phyloP scores from a whole-genome alignment of 148 eudicot species.

The Talinum fruticosum region DNA sequence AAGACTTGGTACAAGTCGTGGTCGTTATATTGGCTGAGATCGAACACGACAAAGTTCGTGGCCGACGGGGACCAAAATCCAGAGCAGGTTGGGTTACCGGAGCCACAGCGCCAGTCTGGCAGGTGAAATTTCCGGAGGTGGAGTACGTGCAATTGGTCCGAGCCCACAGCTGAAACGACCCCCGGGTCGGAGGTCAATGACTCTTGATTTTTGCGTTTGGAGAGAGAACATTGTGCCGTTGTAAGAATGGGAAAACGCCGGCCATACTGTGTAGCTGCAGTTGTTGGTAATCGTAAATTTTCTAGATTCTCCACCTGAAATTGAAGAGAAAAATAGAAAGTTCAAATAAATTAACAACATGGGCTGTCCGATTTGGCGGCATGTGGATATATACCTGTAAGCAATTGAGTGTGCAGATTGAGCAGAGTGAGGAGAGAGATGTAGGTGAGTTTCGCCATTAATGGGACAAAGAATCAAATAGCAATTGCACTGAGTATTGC shows the following conservation, averaged over 20 bases:
- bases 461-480: not conserved
- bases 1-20: conserved; percentile 33
- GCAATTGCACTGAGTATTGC: too few species aligned
- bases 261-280: conserved; percentile 64
- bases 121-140: conserved; percentile 49
- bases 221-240: conserved; percentile 48
- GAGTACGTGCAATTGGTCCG: conserved; percentile 25
- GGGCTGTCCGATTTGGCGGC: too few species aligned
- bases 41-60: conserved; percentile 33
- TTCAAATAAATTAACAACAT: too few species aligned
- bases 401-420: not conserved
- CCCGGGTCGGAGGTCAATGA: conserved; percentile 38
- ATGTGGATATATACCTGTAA: too few species aligned
- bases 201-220: conserved; percentile 34
- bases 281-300: conserved; percentile 30
- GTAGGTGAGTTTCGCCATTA: not conserved
- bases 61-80: conserved; percentile 40
- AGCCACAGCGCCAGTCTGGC: conserved; percentile 52
- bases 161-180: conserved; percentile 55
- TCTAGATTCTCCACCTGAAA: conserved; percentile 8
- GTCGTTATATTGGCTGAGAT: not conserved
- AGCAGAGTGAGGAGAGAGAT: not conserved
- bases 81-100: conserved; percentile 53
- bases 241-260: conserved; percentile 32
- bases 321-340: too few species aligned